These are phyloP conservation scores for Boletus edulis DNA, from an alignment of 768 basidiomycete genomes.

Conservation along the genomic window DNA sequence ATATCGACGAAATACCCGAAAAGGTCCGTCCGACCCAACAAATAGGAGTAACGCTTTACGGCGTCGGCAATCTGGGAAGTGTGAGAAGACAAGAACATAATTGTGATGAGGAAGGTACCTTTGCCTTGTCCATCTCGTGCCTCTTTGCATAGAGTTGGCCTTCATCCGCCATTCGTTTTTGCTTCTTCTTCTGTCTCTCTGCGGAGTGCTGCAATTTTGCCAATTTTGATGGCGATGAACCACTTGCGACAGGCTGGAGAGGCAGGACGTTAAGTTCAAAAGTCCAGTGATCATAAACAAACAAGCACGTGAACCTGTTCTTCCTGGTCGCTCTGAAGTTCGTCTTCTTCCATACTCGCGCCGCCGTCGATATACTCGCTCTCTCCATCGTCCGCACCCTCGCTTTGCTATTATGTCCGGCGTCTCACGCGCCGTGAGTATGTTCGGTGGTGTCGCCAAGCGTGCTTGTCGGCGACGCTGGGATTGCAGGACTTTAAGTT, in stretches of 20 bases:
- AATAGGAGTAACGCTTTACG: slow-evolving; percentile 94
- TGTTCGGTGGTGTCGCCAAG: too few relatives aligned
- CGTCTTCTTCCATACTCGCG: slow-evolving; percentile 57
- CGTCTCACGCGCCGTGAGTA: slow-evolving; percentile 5
- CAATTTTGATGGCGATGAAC: slow-evolving; percentile 31
- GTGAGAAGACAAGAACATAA: slow-evolving; percentile 8
- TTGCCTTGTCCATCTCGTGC: slow-evolving; percentile 86
- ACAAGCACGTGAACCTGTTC: slow-evolving; percentile 29
- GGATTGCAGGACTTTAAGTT: too few relatives aligned
- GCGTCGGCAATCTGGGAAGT: slow-evolving; percentile 75
- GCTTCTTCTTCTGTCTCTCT: slow-evolving; percentile 44
- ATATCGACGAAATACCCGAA: slow-evolving; percentile 99
- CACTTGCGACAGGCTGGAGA: slow-evolving; percentile 17
- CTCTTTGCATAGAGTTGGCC: slow-evolving; percentile 67
- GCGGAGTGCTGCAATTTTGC: slow-evolving; percentile 38
- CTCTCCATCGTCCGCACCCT: slow-evolving; percentile 65
- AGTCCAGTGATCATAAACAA: background rate
- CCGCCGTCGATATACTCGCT: slow-evolving; percentile 64
- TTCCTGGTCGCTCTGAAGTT: slow-evolving; percentile 55
- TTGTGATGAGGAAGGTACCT: slow-evolving; percentile 43
- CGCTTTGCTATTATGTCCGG: slow-evolving; percentile 50
- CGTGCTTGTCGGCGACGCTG: too few relatives aligned
- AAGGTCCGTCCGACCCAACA: slow-evolving; percentile 96
- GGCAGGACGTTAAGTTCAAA: background rate
- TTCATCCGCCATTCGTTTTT: slow-evolving; percentile 66